A percentile compares a stretch with the other conserved stretches of the same genome.
phyloP scores from a whole-genome alignment of 495 filamentous ascomycete genomes.

The Daldinia childiae region DNA sequence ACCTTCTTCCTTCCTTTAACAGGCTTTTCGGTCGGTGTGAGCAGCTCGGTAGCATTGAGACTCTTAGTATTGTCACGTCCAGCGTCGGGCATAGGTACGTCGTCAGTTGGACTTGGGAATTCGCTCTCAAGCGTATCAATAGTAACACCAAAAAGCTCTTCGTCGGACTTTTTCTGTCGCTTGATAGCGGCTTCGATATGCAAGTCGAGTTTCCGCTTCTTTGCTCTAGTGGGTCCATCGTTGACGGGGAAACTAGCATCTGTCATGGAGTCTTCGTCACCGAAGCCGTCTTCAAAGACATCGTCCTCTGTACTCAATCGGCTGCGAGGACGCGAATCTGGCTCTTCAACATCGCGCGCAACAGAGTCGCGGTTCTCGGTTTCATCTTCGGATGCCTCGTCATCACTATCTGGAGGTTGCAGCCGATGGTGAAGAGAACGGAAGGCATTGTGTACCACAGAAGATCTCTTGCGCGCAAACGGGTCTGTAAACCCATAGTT shows the following conservation, averaged over 20 bases:
- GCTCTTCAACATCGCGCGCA: conserved; percentile 79
- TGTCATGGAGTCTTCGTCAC: conserved; percentile 66
- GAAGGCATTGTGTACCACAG: conserved; percentile 55
- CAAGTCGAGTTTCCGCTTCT: conserved; percentile 75
- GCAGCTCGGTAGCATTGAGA: conserved; percentile 45
- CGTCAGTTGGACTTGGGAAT: conserved; percentile 53
- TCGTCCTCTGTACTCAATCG: conserved; percentile 76
- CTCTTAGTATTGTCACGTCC: conserved; percentile 49
- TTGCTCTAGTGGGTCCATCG: conserved; percentile 56
- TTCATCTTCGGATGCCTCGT: conserved; percentile 63
- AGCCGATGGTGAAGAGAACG: conserved; percentile 64
- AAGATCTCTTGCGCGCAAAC: conserved; percentile 71
- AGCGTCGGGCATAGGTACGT: conserved; percentile 52
- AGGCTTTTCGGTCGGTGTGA: conserved; percentile 30
- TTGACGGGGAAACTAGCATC: conserved; percentile 61
- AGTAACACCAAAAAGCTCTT: conserved; percentile 75
- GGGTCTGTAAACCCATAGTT: conserved; percentile 80
- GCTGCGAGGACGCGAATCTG: conserved; percentile 82
- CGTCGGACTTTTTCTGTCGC: conserved; percentile 77
- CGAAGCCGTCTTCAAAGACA: conserved; percentile 69
- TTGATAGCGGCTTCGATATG: conserved; percentile 71
- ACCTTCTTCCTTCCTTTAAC: conserved; percentile 55
- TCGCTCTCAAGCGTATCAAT: conserved; percentile 62
- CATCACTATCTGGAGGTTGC: conserved; percentile 64
- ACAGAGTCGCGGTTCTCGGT: conserved; percentile 60